These are phyloP conservation scores for Paecilomyces fulvus DNA, from an alignment of 2,329 filamentous ascomycete genomes.

Conservation along the genomic window DNA sequence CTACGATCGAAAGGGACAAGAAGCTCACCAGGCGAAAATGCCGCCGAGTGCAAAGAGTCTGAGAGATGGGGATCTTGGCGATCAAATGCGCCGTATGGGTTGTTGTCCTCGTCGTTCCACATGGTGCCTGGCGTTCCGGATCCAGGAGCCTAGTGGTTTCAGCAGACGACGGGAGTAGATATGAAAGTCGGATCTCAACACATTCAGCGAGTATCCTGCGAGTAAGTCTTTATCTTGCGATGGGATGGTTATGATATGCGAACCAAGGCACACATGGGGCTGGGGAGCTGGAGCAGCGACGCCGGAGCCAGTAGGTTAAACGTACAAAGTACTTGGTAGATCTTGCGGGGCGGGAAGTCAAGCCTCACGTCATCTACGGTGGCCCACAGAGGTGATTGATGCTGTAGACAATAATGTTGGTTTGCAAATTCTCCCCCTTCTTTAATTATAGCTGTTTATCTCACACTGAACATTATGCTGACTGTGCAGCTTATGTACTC, in stretches of 20 bases:
- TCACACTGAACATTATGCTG: too few species aligned
- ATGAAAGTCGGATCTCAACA: not conserved
- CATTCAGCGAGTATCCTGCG: not conserved
- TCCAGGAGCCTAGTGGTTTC: not conserved
- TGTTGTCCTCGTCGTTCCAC: constrained; percentile 99
- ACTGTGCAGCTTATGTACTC: too few species aligned
- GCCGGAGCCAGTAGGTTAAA: not conserved
- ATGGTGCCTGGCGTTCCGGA: constrained; percentile 43
- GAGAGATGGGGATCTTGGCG: constrained; percentile 70
- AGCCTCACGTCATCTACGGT: not conserved
- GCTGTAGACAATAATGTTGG: not conserved
- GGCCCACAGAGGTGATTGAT: not conserved
- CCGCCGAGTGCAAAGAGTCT: constrained; percentile 54
- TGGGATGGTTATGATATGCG: not conserved
- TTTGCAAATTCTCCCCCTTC: not conserved
- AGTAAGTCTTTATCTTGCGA: not conserved
- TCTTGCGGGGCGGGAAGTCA: not conserved
- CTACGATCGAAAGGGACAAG: not conserved
- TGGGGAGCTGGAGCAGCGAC: not conserved
- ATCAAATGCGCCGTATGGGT: constrained; percentile 92
- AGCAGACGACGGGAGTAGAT: not conserved
- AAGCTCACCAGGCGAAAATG: constrained; percentile 45
- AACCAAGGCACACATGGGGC: not conserved
- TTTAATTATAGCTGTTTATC: too few species aligned
- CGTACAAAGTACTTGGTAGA: not conserved